Percentiles rank a stretch among this genome's conserved stretches.
phyloP scores from a whole-genome alignment of 805 yeast species.

The Candida dajiaensis region DNA sequence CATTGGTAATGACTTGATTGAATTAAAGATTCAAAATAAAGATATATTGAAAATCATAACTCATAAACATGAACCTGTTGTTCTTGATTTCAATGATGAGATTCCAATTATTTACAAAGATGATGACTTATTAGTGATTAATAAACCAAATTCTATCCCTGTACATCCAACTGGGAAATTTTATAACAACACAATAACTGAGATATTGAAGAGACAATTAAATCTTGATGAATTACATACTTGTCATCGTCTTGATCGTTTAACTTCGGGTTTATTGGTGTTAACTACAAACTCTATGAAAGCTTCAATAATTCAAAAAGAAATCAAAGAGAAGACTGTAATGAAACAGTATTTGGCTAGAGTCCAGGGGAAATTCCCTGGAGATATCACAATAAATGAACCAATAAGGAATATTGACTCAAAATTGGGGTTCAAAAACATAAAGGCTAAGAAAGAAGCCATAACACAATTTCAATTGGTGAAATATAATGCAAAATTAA shows the following conservation, averaged over 20 bases:
- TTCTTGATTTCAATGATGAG: slow-evolving; percentile 21
- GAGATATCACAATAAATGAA: slow-evolving; percentile 45
- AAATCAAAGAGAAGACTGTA: slow-evolving; percentile 60
- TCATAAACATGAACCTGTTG: slow-evolving; percentile 78
- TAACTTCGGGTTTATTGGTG: slow-evolving; percentile 93
- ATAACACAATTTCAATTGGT: slow-evolving; percentile 47
- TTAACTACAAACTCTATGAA: slow-evolving; percentile 8
- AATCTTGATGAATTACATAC: slow-evolving; percentile 32
- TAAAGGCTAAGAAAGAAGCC: slow-evolving; percentile 44
- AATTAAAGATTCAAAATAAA: slow-evolving; percentile 21
- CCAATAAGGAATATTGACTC: slow-evolving; percentile 72
- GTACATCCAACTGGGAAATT: slow-evolving; percentile 93
- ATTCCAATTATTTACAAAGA: slow-evolving; percentile 37
- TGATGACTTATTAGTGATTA: slow-evolving; percentile 71
- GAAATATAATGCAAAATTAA: slow-evolving; percentile 2
- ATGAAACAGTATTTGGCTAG: slow-evolving; percentile 79
- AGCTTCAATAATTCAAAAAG: slow-evolving; percentile 44
- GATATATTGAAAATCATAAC: slow-evolving; percentile 21
- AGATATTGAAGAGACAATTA: slow-evolving; percentile 63
- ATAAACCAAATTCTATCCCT: slow-evolving; percentile 92
- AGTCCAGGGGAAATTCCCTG: slow-evolving; percentile 81
- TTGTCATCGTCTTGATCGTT: slow-evolving; percentile 82
- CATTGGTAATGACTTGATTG: slow-evolving; percentile 3
- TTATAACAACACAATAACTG: slow-evolving; percentile 72
- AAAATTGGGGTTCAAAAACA: slow-evolving; percentile 58